Evolutionary conservation across 2,329 filamentous ascomycete species (phyloP), one percentile per base, ranked within the genome.

Genomic region (Pleomassaria siparia): DNA sequence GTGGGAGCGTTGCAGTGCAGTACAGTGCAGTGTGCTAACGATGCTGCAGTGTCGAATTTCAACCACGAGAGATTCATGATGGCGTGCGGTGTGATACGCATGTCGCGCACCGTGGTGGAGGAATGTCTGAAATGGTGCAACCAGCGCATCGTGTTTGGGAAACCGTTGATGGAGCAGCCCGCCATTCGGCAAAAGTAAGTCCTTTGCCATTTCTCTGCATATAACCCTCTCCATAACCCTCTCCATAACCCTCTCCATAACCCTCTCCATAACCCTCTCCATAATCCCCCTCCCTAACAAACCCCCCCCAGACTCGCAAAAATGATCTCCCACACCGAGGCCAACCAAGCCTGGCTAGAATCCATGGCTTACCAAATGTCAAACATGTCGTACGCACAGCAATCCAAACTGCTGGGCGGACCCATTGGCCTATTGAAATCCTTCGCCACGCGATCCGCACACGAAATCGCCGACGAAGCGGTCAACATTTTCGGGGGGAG

Each of bases 101-200:
- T 80, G 71, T 83, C 79, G 44, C 81, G 88, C 53, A 80, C 80
- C 1, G 81, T 92, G 12, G 84, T 89, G 11, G 89, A 95, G 69
- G 89, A 95, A 67, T 92, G 85, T 61, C 75, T 95, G 54, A 94
- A 94, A 70, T 96, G 91, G 90, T 80, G 85, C 25, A 89, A 94
- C 74, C 91, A 95, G 73, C 85, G 89, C 41, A 78, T 91, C 21
- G 88, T 95, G 55, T 94, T 94, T 66, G 83, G 83, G 65, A 92
- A 92, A 77, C 85, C 85, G 22, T 79, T 95, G 32, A 86, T 92
- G 56, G 85, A 90, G 62, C 89, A 95, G 64, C 88, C 89, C 20
- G 88, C 89, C 36, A 91, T 95, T 61, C 81, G 75, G 22, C 85
- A 88, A 63, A 95, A 95, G 84, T 86, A 67, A 64, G 76, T 30